Conservation (phyloP, 306 rosid species). For the Malus asiatica region DNA sequence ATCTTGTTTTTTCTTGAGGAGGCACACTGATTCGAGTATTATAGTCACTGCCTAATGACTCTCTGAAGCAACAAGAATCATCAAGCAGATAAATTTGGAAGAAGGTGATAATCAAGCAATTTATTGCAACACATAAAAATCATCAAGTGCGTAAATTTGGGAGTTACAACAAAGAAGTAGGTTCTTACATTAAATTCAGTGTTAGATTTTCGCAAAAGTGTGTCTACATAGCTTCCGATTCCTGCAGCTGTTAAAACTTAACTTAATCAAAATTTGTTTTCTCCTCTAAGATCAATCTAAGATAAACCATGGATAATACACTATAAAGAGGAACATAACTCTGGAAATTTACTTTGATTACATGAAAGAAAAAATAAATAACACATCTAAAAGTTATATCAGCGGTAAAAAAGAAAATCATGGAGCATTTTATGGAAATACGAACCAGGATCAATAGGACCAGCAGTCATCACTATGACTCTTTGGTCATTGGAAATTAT, state of each 20-base stretch:
- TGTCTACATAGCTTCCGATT: conserved; percentile 58
- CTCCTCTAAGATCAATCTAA: conserved; percentile 3
- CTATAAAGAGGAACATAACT: neutral
- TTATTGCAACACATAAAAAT: too few species aligned
- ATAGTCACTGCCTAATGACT: neutral
- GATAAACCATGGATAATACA: neutral
- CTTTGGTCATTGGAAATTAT: conserved; percentile 56
- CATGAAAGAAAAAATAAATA: conserved; percentile 1
- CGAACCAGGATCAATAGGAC: conserved; percentile 78
- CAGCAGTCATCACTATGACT: conserved; percentile 44
- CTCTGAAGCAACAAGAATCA: neutral
- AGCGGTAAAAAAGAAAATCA: neutral
- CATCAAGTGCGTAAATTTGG: neutral
- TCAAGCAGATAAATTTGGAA: too few species aligned
- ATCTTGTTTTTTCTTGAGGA: neutral
- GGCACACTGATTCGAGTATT: neutral
- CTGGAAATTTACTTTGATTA: neutral
- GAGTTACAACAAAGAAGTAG: conserved; percentile 9
- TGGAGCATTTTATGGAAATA: conserved; percentile 16
- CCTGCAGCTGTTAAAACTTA: conserved; percentile 57
- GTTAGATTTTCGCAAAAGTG: conserved; percentile 71
- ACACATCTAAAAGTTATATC: neutral
- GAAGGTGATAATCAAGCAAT: neutral
- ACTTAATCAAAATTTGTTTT: conserved; percentile 30
- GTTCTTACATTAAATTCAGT: conserved; percentile 72